phyloP scores from a whole-genome alignment of 192 early-diverging fungal species.

The Backusella psychrophila region DNA sequence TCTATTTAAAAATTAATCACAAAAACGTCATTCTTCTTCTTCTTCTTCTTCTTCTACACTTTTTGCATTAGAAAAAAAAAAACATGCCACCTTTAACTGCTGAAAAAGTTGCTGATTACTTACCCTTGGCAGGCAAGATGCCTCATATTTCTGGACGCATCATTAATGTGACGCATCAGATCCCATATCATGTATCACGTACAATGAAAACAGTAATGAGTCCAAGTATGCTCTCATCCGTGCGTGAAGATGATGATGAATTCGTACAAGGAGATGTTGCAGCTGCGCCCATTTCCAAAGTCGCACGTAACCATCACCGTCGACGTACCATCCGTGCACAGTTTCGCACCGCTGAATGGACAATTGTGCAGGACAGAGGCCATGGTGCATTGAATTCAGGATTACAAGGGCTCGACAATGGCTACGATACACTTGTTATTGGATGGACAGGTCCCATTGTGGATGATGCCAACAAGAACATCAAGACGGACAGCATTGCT shows the following conservation, averaged over 20 bases:
- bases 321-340: conserved; percentile 7
- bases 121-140: conserved; percentile 24
- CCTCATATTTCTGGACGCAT: conserved; percentile 23
- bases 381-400: conserved; percentile 91
- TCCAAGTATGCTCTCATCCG: background rate
- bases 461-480: conserved; percentile 47
- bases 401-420: conserved; percentile 63
- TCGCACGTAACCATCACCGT: conserved; percentile 13
- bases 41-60: background rate
- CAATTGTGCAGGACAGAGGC: conserved; percentile 53
- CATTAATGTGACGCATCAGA: conserved; percentile 34
- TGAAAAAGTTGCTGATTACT: conserved; percentile 25
- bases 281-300: conserved; percentile 11
- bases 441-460: conserved; percentile 71
- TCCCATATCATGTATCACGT: conserved; percentile 28
- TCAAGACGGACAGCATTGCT: conserved; percentile 51
- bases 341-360: conserved; percentile 23
- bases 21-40: background rate
- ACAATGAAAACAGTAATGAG: background rate
- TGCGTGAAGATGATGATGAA: background rate
- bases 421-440: conserved; percentile 63
- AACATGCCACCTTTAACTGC: conserved; percentile 17
- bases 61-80: background rate
- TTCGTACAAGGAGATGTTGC: background rate
- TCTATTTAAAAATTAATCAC: background rate